These are phyloP conservation scores for Periconia macrospinosa DNA, from an alignment of 2,329 filamentous ascomycete species.

Conservation along the genomic window DNA sequence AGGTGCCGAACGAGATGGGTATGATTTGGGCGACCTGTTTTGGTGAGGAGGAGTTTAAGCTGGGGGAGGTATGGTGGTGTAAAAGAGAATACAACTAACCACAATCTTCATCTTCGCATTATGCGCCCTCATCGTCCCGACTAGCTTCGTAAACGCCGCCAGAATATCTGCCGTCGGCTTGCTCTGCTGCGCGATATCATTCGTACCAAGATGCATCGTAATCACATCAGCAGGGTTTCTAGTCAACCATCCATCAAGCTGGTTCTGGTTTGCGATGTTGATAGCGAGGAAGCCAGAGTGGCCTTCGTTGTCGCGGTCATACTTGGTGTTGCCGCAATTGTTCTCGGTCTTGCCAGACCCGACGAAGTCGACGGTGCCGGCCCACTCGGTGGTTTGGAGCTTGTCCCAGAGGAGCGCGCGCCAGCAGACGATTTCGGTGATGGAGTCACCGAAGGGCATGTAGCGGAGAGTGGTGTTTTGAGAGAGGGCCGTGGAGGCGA, in stretches of 20 bases:
- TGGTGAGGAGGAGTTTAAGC: not conserved
- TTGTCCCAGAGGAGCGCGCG: constrained; percentile 47
- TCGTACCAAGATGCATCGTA: constrained; percentile 52
- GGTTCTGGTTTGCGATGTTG: constrained; percentile 47
- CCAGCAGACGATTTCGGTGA: constrained; percentile 51
- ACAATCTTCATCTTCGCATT: constrained; percentile 50
- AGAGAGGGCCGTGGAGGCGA: constrained; percentile 6
- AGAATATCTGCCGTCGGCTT: constrained; percentile 44
- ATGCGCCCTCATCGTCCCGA: constrained; percentile 42
- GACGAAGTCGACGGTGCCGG: constrained; percentile 43
- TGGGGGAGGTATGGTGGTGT: not conserved
- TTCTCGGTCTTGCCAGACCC: constrained; percentile 33
- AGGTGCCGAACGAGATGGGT: constrained; percentile 32
- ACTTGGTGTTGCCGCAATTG: constrained; percentile 42
- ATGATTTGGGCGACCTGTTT: constrained; percentile 48
- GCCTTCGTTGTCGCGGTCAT: constrained; percentile 50
- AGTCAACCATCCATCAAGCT: constrained; percentile 49
- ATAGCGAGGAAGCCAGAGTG: constrained; percentile 50
- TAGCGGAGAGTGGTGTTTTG: constrained; percentile 29
- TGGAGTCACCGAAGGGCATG: constrained; percentile 51
- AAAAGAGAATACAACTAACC: constrained; percentile 28
- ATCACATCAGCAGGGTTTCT: constrained; percentile 49
- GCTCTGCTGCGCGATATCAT: constrained; percentile 47
- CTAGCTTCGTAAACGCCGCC: constrained; percentile 45
- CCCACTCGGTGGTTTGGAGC: constrained; percentile 44